Evolutionary conservation across 2,329 filamentous ascomycete genomes (phyloP), one percentile per base, ranked within the genome.

Genomic region (Catunica adiposa): DNA sequence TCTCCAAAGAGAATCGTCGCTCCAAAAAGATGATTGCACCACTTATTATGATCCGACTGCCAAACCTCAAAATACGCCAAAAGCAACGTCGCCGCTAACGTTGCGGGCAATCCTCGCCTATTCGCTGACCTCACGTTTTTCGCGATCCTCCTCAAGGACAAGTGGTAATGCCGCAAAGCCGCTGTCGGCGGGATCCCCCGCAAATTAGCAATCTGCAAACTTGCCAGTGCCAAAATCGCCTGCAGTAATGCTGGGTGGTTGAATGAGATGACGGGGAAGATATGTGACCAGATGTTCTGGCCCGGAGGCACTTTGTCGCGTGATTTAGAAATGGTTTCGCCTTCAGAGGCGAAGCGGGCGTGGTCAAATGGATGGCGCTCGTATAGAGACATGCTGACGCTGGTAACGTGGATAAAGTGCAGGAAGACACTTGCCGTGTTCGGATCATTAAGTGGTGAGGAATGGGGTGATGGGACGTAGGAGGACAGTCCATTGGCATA

Each of bases 61-160:
- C 90, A 92, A 17, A 96, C 86, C 66, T 97, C 92, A 63, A 94
- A 97, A 66, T 89, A 97, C 0, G 83, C 87, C 6, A 98, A 75
- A 6, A 97, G 71, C 37, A 96, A 72, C 0, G 87, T 89, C 1
- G 89, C 89, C 6, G 89, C 90, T n/a, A 97, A 71, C 0, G 89
- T 96, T 1, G 86, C 81, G 7, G 87, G 78, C 56, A 88, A 81
- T 7, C 82, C 80, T 54, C 89, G 80, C 62, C 82, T 80, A 48
- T 73, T 75, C 0, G 80, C 73, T 25, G 85, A 77, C 50, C 79
- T 79, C 26, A 97, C 83, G 51, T 84, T 85, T 61, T 79, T 82
- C 5, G 86, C 83, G 15, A 96, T 77, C 42, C 86, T 74, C 59
- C 89, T 82, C 50, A 96, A 72, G 8, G 89, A 83, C 61, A 89